A percentile compares a stretch with the other conserved stretches of the same genome.
phyloP scores from a whole-genome alignment of 768 basidiomycete species.

The Pleurotus djamor region DNA sequence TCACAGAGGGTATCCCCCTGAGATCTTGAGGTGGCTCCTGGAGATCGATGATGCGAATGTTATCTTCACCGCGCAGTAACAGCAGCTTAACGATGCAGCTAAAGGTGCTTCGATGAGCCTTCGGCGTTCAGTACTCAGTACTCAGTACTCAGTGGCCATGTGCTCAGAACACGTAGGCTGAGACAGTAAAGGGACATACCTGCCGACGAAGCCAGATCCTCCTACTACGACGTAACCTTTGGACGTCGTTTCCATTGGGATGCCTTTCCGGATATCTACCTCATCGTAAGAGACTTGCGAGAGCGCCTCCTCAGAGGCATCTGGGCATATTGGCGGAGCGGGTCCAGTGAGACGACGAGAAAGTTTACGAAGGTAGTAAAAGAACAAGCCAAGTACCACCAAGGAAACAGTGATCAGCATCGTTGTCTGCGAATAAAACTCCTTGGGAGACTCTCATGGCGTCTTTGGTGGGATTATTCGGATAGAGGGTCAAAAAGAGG shows the following conservation, averaged over 20 bases:
- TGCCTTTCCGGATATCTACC: constrained; percentile 22
- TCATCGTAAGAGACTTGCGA: constrained; percentile 21
- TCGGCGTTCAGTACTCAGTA: too few relatives aligned
- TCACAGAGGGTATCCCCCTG: constrained; percentile 21
- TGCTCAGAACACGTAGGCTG: too few relatives aligned
- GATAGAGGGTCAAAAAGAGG: too few relatives aligned
- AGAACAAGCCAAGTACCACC: too few relatives aligned
- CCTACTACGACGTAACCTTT: constrained; percentile 25
- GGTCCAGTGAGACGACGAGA: constrained; percentile 11
- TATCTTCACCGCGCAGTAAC: constrained; percentile 29
- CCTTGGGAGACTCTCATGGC: too few relatives aligned
- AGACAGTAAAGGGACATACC: constrained; percentile 13
- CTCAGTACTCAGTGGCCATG: too few relatives aligned
- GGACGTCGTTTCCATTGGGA: constrained; percentile 20
- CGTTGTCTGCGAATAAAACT: too few relatives aligned
- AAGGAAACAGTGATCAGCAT: too few relatives aligned
- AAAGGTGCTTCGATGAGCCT: background rate
- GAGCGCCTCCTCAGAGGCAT: constrained; percentile 11
- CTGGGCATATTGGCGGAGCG: constrained; percentile 2
- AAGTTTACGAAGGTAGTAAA: constrained; percentile 13
- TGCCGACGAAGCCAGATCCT: constrained; percentile 29
- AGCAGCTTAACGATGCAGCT: constrained; percentile 31
- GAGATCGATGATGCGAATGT: constrained; percentile 28
- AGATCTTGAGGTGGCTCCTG: constrained; percentile 20
- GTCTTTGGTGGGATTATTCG: too few relatives aligned